Percentiles rank a stretch among this genome's conserved stretches.
phyloP scores from a whole-genome alignment of 2,329 filamentous ascomycete species.

The Neonectria sp. region DNA sequence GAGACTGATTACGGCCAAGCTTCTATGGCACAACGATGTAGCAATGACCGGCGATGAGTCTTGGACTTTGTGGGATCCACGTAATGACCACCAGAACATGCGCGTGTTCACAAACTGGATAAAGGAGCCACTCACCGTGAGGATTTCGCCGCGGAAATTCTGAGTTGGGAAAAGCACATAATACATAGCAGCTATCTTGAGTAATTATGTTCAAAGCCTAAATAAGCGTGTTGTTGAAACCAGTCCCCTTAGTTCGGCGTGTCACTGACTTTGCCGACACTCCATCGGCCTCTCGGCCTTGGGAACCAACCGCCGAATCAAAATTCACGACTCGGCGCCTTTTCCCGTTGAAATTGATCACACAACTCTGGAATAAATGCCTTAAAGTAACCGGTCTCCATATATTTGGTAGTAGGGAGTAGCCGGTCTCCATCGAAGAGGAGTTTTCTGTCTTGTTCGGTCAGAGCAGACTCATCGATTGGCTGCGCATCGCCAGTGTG shows the following conservation, averaged over 20 bases:
- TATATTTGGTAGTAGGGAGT: no score
- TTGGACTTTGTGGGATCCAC: constrained; percentile 47
- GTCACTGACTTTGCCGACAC: not conserved
- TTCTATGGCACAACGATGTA: constrained; percentile 67
- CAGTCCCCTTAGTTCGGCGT: not conserved
- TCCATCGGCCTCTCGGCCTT: not conserved
- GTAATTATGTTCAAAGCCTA: no score
- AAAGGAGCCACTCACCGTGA: constrained; percentile 44
- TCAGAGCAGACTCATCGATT: not conserved
- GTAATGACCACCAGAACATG: constrained; percentile 38
- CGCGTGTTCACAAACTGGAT: constrained; percentile 50
- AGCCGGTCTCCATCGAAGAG: not conserved
- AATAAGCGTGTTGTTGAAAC: no score
- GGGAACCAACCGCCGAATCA: not conserved
- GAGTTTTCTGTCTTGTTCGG: not conserved
- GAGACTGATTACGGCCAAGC: constrained; percentile 62
- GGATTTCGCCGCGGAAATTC: constrained; percentile 20
- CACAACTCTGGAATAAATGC: no score
- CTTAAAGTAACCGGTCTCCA: no score
- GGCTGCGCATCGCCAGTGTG: not conserved
- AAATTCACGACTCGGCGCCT: not conserved
- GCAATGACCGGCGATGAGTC: constrained; percentile 30
- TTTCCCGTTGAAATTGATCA: not conserved
- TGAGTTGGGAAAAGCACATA: not conserved
- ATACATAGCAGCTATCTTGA: no score